phyloP scores from a whole-genome alignment of 2,329 filamentous ascomycete genomes.

The Pyrenophora graminea region DNA sequence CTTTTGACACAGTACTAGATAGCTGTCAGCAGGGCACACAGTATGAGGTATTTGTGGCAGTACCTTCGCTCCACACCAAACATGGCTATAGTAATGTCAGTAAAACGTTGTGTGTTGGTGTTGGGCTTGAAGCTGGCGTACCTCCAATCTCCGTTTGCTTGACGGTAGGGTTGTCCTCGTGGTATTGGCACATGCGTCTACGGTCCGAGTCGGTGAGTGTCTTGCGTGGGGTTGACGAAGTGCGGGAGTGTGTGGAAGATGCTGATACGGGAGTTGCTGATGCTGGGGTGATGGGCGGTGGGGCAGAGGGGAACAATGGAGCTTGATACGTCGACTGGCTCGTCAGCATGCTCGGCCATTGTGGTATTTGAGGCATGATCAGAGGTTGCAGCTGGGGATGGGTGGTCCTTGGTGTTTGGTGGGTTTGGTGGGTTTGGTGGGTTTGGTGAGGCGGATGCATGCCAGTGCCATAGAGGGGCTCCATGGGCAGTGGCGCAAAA shows the following conservation, averaged over 20 bases:
- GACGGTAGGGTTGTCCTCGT: slow-evolving; percentile 83
- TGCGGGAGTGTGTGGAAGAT: slow-evolving; percentile 47
- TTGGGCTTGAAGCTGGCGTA: slow-evolving; percentile 50
- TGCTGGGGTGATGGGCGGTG: slow-evolving; percentile 44
- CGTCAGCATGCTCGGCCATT: slow-evolving; percentile 50
- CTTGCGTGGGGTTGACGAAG: slow-evolving; percentile 70
- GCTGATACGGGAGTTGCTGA: slow-evolving; percentile 48
- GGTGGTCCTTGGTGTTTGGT: slow-evolving; percentile 38
- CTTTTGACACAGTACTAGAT: slow-evolving; percentile 94
- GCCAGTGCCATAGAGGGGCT: slow-evolving; percentile 43
- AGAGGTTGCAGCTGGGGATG: slow-evolving; percentile 49
- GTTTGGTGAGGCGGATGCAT: slow-evolving; percentile 46
- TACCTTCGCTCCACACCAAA: slow-evolving; percentile 99
- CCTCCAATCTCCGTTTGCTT: slow-evolving; percentile 97
- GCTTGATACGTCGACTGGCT: slow-evolving; percentile 49
- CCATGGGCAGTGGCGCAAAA: slow-evolving; percentile 47
- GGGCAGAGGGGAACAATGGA: slow-evolving; percentile 44
- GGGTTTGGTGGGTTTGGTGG: slow-evolving; percentile 29
- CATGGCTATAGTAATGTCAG: slow-evolving; percentile 61
- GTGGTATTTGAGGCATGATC: slow-evolving; percentile 46
- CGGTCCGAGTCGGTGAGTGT: slow-evolving; percentile 91
- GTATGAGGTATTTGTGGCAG: slow-evolving; percentile 9
- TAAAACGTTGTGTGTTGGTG: slow-evolving; percentile 4
- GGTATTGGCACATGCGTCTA: slow-evolving; percentile 89
- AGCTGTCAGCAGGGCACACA: slow-evolving; percentile 21